Base-by-base conservation (phyloP, 2,329 filamentous ascomycete genomes). In the Verticillium tricorpus region DNA sequence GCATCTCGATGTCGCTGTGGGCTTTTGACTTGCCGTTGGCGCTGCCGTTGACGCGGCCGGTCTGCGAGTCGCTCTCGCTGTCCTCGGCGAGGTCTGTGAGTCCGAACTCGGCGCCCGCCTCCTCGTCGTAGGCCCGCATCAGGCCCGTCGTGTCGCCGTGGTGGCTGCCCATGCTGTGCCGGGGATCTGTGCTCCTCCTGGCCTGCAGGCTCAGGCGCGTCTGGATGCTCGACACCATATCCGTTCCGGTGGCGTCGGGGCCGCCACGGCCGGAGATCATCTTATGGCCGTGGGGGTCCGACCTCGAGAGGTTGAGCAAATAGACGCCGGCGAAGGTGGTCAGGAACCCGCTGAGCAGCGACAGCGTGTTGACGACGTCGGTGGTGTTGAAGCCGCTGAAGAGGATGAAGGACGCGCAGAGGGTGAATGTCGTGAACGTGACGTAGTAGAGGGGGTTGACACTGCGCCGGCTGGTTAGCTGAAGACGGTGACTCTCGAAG, bases 381-480 rank as follows among this genome's bases (percentile, higher is more conserved):
- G 91, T 92, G 4, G 94, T 98, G 77, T 98, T 97, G 83, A 98
- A 98, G 63, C 94, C 94, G 69, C 88, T 88, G 80, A 97, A 98
- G 59, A 98, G 89, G 71, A 97, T 96, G 75, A 97, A 98, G 2
- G 94, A 97, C 62, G 94, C 94, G 74, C 91, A 90, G 52, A 98
- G 87, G 8, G 94, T 98, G 64, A 91, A 93, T 1, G 94, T 98
- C 2, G 94, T 97, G 74, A 98, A 98, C 2, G 93, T 97, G 60
- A 98, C 94, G 76, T 98, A 98, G 82, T 98, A 98, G 31, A 97
- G 85, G 7, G 93, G 93, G 73, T 97, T 97, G 61, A 97, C 93
- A 72, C 93, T 96, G 69, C 15, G 17, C 17, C 28, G 19, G n/a
- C 12, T 11, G 17, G 54, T 56, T 32, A 56, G 54, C 22, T 12